Percentiles rank a stretch among this genome's conserved stretches.
phyloP scores from a whole-genome alignment of 2,329 filamentous ascomycete genomes.

The Paecilomyces sp. region DNA sequence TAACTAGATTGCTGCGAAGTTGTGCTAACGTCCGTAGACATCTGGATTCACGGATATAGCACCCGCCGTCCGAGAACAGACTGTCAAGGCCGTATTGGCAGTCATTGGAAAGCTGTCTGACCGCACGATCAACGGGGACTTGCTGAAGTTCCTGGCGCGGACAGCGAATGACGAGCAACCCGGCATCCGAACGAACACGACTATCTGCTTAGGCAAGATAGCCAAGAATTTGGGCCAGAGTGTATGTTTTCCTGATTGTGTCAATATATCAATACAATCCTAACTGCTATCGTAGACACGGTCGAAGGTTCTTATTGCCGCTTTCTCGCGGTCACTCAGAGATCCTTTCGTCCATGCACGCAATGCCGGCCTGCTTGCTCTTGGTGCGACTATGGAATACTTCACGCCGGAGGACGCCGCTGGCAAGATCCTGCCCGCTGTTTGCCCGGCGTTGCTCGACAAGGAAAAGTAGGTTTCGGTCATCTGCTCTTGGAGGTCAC shows the following conservation, averaged over 20 bases:
- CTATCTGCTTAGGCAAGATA: conserved; percentile 94
- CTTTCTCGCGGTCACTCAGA: conserved; percentile 79
- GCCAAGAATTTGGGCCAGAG: conserved; percentile 73
- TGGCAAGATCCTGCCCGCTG: conserved; percentile 68
- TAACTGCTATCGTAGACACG: conserved; percentile 51
- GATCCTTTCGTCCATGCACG: conserved; percentile 94
- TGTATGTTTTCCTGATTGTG: conserved; percentile 25
- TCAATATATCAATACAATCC: conserved; percentile 8
- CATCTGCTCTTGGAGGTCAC: background rate
- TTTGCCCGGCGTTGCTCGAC: conserved; percentile 81
- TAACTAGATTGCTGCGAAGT: background rate
- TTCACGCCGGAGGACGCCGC: conserved; percentile 91
- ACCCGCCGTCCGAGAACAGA: conserved; percentile 89
- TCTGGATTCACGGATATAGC: conserved; percentile 90
- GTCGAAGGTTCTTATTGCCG: conserved; percentile 85
- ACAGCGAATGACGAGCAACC: conserved; percentile 97
- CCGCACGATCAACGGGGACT: conserved; percentile 84
- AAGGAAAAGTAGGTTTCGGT: conserved; percentile 65
- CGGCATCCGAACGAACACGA: conserved; percentile 95
- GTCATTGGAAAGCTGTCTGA: conserved; percentile 87
- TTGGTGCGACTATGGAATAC: conserved; percentile 75
- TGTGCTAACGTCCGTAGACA: conserved; percentile 45
- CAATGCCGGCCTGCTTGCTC: conserved; percentile 78
- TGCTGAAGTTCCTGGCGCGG: conserved; percentile 84
- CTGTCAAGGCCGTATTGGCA: conserved; percentile 84